phyloP scores from a whole-genome alignment of 495 filamentous ascomycete genomes.

The Antarctomyces pellizariae region DNA sequence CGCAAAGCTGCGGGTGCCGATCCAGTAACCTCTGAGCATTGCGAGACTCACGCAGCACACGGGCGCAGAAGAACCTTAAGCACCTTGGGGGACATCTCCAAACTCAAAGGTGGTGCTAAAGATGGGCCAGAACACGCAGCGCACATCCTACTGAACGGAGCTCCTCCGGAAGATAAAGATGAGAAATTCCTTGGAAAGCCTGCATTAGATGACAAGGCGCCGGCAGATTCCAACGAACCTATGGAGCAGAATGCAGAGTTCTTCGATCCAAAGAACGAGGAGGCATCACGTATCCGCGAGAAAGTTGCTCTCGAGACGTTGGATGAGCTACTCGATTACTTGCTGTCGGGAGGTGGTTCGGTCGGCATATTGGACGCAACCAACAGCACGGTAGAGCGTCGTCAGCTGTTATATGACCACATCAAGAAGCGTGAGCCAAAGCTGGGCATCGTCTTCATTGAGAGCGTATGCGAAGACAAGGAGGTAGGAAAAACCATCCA shows the following conservation, averaged over 20 bases:
- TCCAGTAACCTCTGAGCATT: no score
- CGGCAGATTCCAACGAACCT: conserved; percentile 9
- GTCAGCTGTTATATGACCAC: conserved; percentile 60
- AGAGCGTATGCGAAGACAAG: conserved; percentile 73
- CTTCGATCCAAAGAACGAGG: conserved; percentile 77
- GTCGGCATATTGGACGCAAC: conserved; percentile 98
- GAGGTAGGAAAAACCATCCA: conserved; percentile 19
- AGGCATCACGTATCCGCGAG: conserved; percentile 64
- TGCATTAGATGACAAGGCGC: conserved; percentile 7
- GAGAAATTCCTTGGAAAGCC: background rate
- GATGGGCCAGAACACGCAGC: conserved; percentile 17
- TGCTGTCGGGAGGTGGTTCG: conserved; percentile 58
- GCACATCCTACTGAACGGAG: conserved; percentile 24
- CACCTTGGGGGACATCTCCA: conserved; percentile 4
- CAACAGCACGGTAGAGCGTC: conserved; percentile 74
- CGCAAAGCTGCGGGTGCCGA: conserved; percentile 45
- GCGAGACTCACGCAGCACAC: no score
- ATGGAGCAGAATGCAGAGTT: conserved; percentile 82
- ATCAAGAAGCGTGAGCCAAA: conserved; percentile 68
- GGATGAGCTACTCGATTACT: conserved; percentile 74
- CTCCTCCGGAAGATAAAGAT: no score
- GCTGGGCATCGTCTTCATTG: conserved; percentile 77
- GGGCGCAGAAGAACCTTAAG: conserved; percentile 13
- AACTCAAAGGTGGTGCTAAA: conserved; percentile 4
- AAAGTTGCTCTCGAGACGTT: conserved; percentile 80